These are phyloP conservation scores for Aspergillus terreus DNA, from an alignment of 2,329 filamentous ascomycete genomes.

Conservation along the genomic window DNA sequence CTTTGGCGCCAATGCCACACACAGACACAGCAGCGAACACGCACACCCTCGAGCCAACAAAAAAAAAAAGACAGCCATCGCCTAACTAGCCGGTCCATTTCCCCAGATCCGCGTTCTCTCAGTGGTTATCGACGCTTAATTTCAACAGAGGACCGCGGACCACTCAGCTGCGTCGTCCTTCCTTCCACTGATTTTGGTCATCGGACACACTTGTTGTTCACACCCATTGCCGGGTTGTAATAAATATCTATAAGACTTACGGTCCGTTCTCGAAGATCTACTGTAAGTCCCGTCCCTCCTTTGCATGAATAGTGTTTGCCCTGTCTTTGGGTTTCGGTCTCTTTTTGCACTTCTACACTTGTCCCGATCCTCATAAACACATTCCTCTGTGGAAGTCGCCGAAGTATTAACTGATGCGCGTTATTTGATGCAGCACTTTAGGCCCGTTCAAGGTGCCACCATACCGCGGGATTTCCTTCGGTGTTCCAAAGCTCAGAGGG, in stretches of 20 bases:
- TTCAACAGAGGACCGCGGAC: constrained; percentile 4
- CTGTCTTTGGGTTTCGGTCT: constrained; percentile 8
- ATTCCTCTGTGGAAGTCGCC: constrained; percentile 11
- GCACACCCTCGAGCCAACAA: constrained; percentile 20
- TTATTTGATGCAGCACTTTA: constrained; percentile 7
- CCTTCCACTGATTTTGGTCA: constrained; percentile 8
- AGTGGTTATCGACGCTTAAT: constrained; percentile 5
- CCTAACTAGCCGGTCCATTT: constrained; percentile 20
- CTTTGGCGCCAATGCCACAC: constrained; percentile 18
- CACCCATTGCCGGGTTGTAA: background rate
- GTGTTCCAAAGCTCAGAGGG: background rate
- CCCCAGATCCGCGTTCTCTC: constrained; percentile 22
- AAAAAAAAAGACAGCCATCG: constrained; percentile 6
- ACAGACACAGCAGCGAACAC: constrained; percentile 14
- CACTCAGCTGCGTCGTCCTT: constrained; percentile 4
- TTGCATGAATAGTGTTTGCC: constrained; percentile 6
- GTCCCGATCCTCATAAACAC: constrained; percentile 1
- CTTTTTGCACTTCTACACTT: constrained; percentile 1
- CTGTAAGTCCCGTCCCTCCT: constrained; percentile 5
- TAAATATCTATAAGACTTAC: background rate
- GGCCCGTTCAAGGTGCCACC: constrained; percentile 8
- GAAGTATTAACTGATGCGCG: constrained; percentile 13
- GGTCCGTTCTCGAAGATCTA: constrained; percentile 3
- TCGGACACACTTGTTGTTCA: constrained; percentile 8
- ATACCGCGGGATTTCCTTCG: background rate